Evolutionary conservation across 1,284 basidiomycete species (phyloP).

Genomic region (Moesziomyces globuligerus): DNA sequence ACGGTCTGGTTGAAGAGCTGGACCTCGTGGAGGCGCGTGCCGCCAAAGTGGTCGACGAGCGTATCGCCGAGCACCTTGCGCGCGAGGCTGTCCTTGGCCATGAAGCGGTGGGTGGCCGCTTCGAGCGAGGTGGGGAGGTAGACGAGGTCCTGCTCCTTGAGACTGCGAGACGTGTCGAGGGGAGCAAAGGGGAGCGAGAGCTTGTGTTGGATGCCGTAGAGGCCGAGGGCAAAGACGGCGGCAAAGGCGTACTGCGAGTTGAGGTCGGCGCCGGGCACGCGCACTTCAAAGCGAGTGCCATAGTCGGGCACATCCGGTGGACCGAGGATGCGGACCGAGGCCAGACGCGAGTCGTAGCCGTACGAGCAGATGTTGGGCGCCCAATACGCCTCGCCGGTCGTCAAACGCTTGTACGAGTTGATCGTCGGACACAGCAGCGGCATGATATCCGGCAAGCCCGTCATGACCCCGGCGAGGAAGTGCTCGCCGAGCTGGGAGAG

Average conservation of each 20-base stretch:
- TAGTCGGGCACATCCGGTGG: slow-evolving; percentile 83
- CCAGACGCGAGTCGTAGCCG: slow-evolving; percentile 92
- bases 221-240: slow-evolving; percentile 84
- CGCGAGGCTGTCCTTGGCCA: slow-evolving; percentile 79
- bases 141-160: slow-evolving; percentile 56
- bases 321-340: slow-evolving; percentile 87
- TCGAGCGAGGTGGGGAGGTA: slow-evolving; percentile 77
- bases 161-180: slow-evolving; percentile 68
- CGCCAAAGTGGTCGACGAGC: slow-evolving; percentile 92
- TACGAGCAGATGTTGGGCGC: slow-evolving; percentile 89
- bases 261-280: slow-evolving; percentile 96
- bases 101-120: slow-evolving; percentile 81
- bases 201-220: slow-evolving; percentile 85
- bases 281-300: slow-evolving; percentile 87
- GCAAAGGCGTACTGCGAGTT: slow-evolving; percentile 88
- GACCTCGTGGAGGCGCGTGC: slow-evolving; percentile 89
- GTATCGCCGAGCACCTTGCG: slow-evolving; percentile 85
- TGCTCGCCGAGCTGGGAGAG: slow-evolving; percentile 86
- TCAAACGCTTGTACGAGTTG: slow-evolving; percentile 96
- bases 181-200: slow-evolving; percentile 78
- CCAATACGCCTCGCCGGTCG: slow-evolving; percentile 93
- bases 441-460: slow-evolving; percentile 81
- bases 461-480: slow-evolving; percentile 89
- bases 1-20: slow-evolving; percentile 86
- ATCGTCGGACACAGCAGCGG: slow-evolving; percentile 83